Evolutionary conservation across 208 protist genomes (phyloP).

Genomic region (Leishmania amazonensis): DNA sequence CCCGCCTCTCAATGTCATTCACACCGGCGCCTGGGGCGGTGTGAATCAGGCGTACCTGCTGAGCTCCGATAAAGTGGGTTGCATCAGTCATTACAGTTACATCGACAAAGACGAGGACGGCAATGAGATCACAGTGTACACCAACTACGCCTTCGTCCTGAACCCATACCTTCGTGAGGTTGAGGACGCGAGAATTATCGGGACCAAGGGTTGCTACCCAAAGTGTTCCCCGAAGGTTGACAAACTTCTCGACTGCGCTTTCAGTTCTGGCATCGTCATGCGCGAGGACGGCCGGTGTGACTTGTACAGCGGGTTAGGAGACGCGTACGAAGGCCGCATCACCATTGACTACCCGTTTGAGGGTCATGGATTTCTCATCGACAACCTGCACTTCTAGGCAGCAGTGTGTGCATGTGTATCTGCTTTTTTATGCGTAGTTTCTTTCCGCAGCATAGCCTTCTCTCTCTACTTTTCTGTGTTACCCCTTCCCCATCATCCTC

Average conservation of each 20-base stretch:
- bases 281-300: slow-evolving; percentile 66
- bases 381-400: slow-evolving; percentile 38
- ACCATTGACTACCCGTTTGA: slow-evolving; percentile 78
- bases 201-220: slow-evolving; percentile 59
- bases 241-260: slow-evolving; percentile 65
- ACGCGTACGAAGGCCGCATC: slow-evolving; percentile 63
- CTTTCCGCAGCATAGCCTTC: neutral
- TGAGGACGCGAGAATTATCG: slow-evolving; percentile 49
- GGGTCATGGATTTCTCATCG: slow-evolving; percentile 52
- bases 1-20: slow-evolving; percentile 35
- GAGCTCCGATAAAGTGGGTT: slow-evolving; percentile 58
- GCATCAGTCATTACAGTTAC: slow-evolving; percentile 73
- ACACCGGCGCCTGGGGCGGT: slow-evolving; percentile 60
- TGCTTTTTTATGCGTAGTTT: neutral
- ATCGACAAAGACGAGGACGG: slow-evolving; percentile 39
- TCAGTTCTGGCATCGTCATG: slow-evolving; percentile 67
- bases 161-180: slow-evolving; percentile 49
- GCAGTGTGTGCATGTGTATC: neutral
- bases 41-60: slow-evolving; percentile 72
- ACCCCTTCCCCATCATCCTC: neutral
- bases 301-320: slow-evolving; percentile 67
- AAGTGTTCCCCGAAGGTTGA: slow-evolving; percentile 44
- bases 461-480: neutral
- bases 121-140: slow-evolving; percentile 52
- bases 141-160: slow-evolving; percentile 68